Evolutionary conservation across 2,329 filamentous ascomycete genomes (phyloP), one percentile per base, ranked within the genome.

Genomic region (Thielaviopsis euricoi): DNA sequence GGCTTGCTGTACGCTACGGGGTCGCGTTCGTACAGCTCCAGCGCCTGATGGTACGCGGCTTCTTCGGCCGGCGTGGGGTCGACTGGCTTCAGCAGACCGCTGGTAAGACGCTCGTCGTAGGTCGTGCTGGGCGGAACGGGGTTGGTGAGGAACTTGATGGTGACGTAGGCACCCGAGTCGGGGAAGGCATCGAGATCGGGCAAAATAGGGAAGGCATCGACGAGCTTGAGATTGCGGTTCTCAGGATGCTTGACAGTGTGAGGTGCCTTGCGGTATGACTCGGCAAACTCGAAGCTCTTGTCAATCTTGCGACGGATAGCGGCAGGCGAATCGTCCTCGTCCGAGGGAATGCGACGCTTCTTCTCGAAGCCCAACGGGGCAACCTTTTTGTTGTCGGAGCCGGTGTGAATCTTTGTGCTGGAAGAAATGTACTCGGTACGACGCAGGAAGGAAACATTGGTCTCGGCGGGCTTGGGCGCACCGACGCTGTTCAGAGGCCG

Each of bases 391-490:
- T 55, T 60, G 23, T 70, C 72, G 22, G 62, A 59, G 54, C 62
- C 61, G 6, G 63, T 49, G 26, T 56, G 58, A 5, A 57, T 58
- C 25, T 80, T 81, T 6, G 74, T 67, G 29, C 72, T 73, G 3
- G 79, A 80, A 12, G 87, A 87, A 66, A 95, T 96, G 73, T 97
- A 97, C 70, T 98, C 93, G 58, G 93, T 97, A 66, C 91, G 83
- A 59, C 93, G 88, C 64, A 98, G 79, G 78, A 98, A 98, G 62
- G 89, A 95, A 57, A 95, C 89, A 62, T 85, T 84, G 19, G 85
- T 77, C 62, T 88, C 86, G 61, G 81, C 81, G 49, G 82, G 79
- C 64, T 87, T 87, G 51, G 85, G 84, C 70, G 95, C 95, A 64
- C 89, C 89, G 22, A 98, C 79, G 53, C 88, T 83, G 40, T 89